Evolutionary conservation across 768 basidiomycete genomes (phyloP).

Genomic region (Panellus pusillus): DNA sequence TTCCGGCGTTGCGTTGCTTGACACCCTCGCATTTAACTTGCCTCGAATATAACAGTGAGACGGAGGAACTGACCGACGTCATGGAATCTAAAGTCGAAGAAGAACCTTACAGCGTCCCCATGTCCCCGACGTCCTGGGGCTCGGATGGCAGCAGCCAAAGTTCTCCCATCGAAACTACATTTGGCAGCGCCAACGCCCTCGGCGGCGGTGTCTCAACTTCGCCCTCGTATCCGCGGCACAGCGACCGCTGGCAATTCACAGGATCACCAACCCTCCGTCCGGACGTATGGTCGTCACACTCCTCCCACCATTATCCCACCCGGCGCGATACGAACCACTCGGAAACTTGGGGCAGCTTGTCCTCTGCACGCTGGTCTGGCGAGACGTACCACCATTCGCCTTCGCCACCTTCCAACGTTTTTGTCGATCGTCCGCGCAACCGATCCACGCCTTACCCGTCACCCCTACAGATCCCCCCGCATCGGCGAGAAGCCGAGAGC

Average conservation of each 20-base stretch:
- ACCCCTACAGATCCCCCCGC: constrained; percentile 15
- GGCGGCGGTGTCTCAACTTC: constrained; percentile 28
- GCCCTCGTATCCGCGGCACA: constrained; percentile 12
- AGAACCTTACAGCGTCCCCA: constrained; percentile 39
- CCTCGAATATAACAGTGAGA: constrained; percentile 30
- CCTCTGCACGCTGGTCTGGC: constrained; percentile 38
- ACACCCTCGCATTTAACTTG: constrained; percentile 4
- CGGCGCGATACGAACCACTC: constrained; percentile 8
- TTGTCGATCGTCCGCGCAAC: constrained; percentile 37
- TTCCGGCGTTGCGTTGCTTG: not conserved
- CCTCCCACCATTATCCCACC: constrained; percentile 4
- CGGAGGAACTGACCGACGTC: constrained; percentile 42
- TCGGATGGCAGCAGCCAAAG: constrained; percentile 29
- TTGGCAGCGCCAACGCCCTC: constrained; percentile 29
- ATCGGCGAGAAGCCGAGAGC: constrained; percentile 16
- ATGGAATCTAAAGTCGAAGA: constrained; percentile 53
- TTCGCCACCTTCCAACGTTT: constrained; percentile 19
- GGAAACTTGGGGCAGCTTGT: constrained; percentile 10
- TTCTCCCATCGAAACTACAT: constrained; percentile 38
- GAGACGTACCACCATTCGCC: constrained; percentile 33
- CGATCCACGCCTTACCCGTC: constrained; percentile 37
- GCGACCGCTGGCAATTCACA: constrained; percentile 13
- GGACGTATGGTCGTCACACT: constrained; percentile 10
- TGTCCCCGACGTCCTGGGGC: constrained; percentile 31
- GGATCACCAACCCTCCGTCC: constrained; percentile 8